phyloP scores from a whole-genome alignment of 2,329 filamentous ascomycete genomes.

The Hypomyces rosellus region DNA sequence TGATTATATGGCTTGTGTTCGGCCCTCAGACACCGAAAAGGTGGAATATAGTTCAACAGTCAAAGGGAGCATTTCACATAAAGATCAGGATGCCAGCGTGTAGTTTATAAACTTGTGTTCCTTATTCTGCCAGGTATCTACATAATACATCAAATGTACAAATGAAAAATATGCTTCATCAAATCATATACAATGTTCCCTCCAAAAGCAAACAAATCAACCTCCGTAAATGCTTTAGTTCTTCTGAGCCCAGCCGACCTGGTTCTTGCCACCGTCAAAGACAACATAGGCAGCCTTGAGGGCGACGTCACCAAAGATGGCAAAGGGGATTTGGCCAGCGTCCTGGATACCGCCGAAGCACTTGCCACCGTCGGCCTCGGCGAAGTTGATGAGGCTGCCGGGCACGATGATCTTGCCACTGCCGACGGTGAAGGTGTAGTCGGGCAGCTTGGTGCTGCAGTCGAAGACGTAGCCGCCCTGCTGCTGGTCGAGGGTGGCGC shows the following conservation, averaged over 20 bases:
- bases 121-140: no score
- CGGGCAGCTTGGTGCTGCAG: constrained; percentile 38
- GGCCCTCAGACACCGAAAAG: no score
- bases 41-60: no score
- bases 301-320: constrained; percentile 57
- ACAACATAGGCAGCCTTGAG: constrained; percentile 54
- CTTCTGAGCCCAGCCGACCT: constrained; percentile 32
- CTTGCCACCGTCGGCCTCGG: constrained; percentile 34
- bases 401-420: constrained; percentile 49
- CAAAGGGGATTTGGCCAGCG: constrained; percentile 36
- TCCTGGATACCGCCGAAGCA: constrained; percentile 65
- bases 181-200: no score
- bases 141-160: no score
- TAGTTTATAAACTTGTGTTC: no score
- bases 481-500: constrained; percentile 26
- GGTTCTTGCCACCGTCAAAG: constrained; percentile 50
- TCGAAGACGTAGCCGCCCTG: constrained; percentile 40
- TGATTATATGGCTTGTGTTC: no score
- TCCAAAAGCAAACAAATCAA: no score
- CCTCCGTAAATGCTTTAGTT: neutral
- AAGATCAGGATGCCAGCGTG: no score
- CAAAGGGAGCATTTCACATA: no score
- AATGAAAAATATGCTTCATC: no score
- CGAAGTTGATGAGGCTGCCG: constrained; percentile 47
- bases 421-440: constrained; percentile 50